Evolutionary conservation across 306 rosid species (phyloP).

Genomic region (Ormosia semicastrata): DNA sequence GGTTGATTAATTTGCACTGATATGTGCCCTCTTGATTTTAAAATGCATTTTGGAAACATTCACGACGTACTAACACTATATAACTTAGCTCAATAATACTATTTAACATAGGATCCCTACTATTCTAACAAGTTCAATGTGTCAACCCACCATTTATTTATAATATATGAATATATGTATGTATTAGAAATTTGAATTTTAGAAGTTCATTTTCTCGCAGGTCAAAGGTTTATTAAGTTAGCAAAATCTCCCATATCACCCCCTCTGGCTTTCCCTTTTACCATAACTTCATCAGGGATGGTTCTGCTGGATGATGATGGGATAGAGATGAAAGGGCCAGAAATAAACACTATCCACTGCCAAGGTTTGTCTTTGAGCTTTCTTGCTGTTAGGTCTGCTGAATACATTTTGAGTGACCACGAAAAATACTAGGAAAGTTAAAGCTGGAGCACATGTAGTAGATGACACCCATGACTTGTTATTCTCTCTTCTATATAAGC

Average conservation of each 20-base stretch:
- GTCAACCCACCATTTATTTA: not conserved
- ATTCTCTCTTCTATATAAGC: not conserved
- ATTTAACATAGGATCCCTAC: not conserved
- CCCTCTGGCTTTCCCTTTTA: slow-evolving; percentile 73
- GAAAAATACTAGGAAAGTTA: not conserved
- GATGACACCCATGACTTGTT: not conserved
- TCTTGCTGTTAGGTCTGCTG: slow-evolving; percentile 13
- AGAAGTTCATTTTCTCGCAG: slow-evolving; percentile 45
- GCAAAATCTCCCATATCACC: slow-evolving; percentile 91
- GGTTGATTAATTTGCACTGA: slow-evolving; percentile 43
- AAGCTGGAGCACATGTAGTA: not conserved
- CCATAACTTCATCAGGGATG: slow-evolving; percentile 70
- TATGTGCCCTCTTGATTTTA: slow-evolving; percentile 9
- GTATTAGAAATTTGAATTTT: not conserved
- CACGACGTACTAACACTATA: not conserved
- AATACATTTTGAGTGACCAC: not conserved
- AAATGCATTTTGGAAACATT: not conserved
- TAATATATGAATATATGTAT: not conserved
- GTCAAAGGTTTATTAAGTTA: slow-evolving; percentile 73
- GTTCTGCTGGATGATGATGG: slow-evolving; percentile 64
- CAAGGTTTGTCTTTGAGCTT: slow-evolving; percentile 68
- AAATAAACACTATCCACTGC: slow-evolving; percentile 66
- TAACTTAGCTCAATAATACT: not conserved
- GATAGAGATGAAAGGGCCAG: slow-evolving; percentile 62
- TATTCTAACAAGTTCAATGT: slow-evolving; percentile 10